Evolutionary conservation across 495 filamentous ascomycete species (phyloP), one percentile per base, ranked within the genome.

Genomic region (Penicillium turbatum): DNA sequence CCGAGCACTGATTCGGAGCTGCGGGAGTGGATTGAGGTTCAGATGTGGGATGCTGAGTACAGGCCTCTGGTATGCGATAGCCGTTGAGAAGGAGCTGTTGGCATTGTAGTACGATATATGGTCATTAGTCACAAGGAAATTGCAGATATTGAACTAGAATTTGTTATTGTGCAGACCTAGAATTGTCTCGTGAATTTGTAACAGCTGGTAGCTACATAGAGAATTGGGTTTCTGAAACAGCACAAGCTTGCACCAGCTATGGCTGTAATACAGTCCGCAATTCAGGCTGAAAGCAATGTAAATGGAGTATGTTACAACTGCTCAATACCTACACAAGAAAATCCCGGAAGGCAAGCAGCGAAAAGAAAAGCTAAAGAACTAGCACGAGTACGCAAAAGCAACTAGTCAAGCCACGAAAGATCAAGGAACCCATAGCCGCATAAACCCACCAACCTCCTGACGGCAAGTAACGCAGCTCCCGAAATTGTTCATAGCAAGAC

Each of bases 401-500:
- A n/a, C 30, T 13, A 5, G 21, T 4, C 2, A 2, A 37, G 5
- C 24, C 2, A 19, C 8, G 8, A 19, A 24, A 5, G 32, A 6
- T 71, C 48, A 95, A 26, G 93, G 93, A 27, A 97, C 91, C 80
- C 87, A 98, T 60, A 98, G 80, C 57, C 92, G 81, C 53, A 86
- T 86, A 69, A 93, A 97, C 19, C 90, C 92, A 26, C 81, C 82
- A 21, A 96, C 87, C 55, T 92, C 87, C 55, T 87, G 81, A 44
- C 93, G 78, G 66, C 93, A 97, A 57, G 92, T 97, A 17, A 97
- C 90, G 59, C 93, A 98, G 60, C 86, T 92, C 38, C 89, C 86
- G 63, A 92, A 97, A 69, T 97, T 97, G 61, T 95, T 96, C 87
- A 95, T 88, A 7, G 93, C 93, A 29, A 98, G 79, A 48, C 87